A percentile compares a stretch with the other conserved stretches of the same genome.
phyloP scores from a whole-genome alignment of 768 basidiomycete species.

The Tulasnella sp. region DNA sequence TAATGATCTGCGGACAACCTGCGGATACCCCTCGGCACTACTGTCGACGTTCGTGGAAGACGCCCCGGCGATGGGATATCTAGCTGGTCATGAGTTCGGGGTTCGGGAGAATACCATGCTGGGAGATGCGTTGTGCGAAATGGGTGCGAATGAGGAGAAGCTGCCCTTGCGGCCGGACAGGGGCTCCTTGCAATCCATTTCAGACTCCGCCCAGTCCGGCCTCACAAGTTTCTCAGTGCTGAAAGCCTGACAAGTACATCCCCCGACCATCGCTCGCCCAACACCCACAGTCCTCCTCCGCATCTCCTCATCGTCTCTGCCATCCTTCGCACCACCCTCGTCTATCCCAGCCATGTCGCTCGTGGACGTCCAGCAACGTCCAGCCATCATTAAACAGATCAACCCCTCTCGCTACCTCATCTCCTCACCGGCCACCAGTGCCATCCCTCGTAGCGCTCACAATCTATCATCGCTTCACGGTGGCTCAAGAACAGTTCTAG shows the following conservation, averaged over 20 bases:
- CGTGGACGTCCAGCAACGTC: slow-evolving; percentile 2
- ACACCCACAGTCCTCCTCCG: neutral
- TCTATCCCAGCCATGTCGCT: neutral
- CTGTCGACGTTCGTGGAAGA: neutral
- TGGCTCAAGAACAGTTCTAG: neutral
- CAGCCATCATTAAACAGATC: neutral
- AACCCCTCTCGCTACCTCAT: slow-evolving; percentile 7
- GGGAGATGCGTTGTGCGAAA: neutral
- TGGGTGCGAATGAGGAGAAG: neutral
- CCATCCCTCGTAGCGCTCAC: neutral
- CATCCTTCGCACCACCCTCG: neutral
- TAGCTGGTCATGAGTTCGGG: neutral
- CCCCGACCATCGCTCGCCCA: neutral
- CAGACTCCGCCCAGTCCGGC: neutral
- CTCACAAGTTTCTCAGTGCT: neutral
- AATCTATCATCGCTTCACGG: neutral
- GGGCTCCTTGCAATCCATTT: neutral
- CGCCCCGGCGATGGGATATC: neutral
- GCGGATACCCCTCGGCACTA: neutral
- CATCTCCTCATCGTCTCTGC: neutral
- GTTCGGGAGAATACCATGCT: neutral
- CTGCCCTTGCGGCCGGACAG: neutral
- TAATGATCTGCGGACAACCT: neutral
- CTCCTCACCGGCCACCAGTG: neutral
- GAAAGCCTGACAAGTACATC: neutral